Conservation (phyloP, 768 basidiomycete species). For the Amanita thiersii region DNA sequence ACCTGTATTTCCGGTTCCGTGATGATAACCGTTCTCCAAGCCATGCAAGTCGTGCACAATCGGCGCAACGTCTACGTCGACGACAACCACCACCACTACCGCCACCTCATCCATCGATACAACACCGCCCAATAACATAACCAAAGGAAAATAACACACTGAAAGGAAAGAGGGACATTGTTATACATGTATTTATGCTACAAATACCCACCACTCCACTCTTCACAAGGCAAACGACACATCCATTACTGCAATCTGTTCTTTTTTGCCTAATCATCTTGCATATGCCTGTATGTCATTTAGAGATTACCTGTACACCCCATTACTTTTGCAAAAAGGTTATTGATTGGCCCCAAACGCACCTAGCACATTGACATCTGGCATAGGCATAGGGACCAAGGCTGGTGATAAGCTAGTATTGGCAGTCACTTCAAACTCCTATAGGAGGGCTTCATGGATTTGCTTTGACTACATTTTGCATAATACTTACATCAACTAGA, state of each 20-base stretch:
- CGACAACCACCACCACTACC: not conserved
- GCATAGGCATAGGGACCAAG: constrained; percentile 1
- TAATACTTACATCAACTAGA: constrained; percentile 5
- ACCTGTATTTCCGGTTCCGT: constrained; percentile 54
- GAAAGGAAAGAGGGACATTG: not conserved
- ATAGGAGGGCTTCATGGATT: not conserved
- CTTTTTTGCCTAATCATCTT: not conserved
- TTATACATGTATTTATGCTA: constrained; percentile 3
- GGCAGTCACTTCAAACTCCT: constrained; percentile 8
- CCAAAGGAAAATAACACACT: not conserved
- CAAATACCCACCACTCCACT: not conserved
- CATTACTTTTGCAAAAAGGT: too few species aligned
- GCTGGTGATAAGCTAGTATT: constrained; percentile 3
- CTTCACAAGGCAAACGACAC: not conserved
- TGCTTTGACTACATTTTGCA: not conserved
- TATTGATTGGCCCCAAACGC: constrained; percentile 1
- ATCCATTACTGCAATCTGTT: not conserved
- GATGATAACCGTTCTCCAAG: constrained; percentile 11
- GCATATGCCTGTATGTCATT: not conserved
- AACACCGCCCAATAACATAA: not conserved
- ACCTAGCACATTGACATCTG: constrained; percentile 3
- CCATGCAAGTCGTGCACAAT: not conserved
- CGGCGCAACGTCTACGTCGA: not conserved
- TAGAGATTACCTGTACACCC: not conserved
- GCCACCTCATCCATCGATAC: too few species aligned